Evolutionary conservation across 768 basidiomycete genomes (phyloP).

Genomic region (Lactarius sp.): DNA sequence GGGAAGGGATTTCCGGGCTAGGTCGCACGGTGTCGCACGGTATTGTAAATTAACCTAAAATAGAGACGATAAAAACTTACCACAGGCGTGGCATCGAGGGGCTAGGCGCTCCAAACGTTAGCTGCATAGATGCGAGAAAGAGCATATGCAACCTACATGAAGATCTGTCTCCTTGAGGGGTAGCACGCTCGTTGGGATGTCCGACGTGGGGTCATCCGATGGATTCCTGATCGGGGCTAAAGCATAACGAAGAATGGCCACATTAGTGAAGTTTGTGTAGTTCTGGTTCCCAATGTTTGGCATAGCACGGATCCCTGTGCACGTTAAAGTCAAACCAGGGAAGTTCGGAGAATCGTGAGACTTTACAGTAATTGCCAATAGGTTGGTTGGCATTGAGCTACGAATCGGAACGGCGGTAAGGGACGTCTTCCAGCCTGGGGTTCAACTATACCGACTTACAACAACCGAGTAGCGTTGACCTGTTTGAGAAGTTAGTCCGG

Average conservation of each 20-base stretch:
- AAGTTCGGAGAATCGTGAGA: not conserved
- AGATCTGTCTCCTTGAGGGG: slow-evolving; percentile 10
- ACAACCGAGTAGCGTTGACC: slow-evolving; percentile 31
- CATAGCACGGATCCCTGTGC: slow-evolving; percentile 13
- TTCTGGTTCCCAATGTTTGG: not conserved
- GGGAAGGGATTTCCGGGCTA: not conserved
- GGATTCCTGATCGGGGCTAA: slow-evolving; percentile 18
- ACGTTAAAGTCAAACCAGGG: not conserved
- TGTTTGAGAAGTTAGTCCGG: not conserved
- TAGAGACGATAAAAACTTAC: not conserved
- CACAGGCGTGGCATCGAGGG: not conserved
- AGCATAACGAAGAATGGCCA: slow-evolving; percentile 23
- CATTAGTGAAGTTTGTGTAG: slow-evolving; percentile 10
- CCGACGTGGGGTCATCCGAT: not conserved
- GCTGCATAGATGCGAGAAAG: not conserved
- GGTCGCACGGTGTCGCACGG: not conserved
- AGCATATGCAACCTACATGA: not conserved
- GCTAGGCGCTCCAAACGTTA: not conserved
- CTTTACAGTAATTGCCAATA: slow-evolving; percentile 9
- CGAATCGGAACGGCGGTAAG: not conserved
- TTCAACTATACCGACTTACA: slow-evolving; percentile 15
- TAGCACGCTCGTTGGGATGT: not conserved
- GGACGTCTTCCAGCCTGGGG: not conserved
- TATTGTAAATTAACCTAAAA: not conserved
- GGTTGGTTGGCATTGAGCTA: slow-evolving; percentile 26